Evolutionary conservation across 495 filamentous ascomycete genomes (phyloP), one percentile per base, ranked within the genome.

Genomic region (Xylaria sp.): DNA sequence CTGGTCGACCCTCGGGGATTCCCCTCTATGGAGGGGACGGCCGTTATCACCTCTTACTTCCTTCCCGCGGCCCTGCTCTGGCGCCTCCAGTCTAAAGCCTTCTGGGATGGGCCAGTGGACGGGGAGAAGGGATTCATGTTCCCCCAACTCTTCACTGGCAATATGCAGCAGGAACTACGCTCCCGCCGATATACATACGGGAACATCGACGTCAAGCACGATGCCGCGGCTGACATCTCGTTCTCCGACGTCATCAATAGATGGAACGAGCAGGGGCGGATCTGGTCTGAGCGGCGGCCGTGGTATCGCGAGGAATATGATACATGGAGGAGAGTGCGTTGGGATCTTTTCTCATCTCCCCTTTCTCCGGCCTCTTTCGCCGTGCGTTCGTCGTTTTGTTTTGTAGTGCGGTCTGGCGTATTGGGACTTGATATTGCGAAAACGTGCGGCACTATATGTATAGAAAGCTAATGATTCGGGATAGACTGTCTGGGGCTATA

Each of bases 1-100:
- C 14, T 12, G 17, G 0, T 65, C 17, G 17, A 33, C 5, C 0
- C 0, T 11, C 48, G 3, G 46, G 19, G n/a, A 1, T 0, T 14
- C 44, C 44, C 63, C 6, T n/a, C 24, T 1, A 24, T 50, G 44
- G 9, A 40, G 12, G 9, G 14, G 0, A 12, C 15, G 0, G 29
- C 31, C 12, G 29, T 7, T 3, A 52, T 66, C 17, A 19, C 21
- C 8, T 5, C 24, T 6, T 41, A 33, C 3, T 53, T 17, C 26
- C 11, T 66, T 9, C 63, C 63, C 3, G 29, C 63, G 12, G 48
- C 44, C 15, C 15, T 50, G 17, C 24, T 53, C n/a, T 66, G 63
- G 63, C 43, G 48, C 44, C 17, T 66, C 17, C 63, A 66, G 33
- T 66, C 63, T 29, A 66, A 52, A 29, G 31, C 24, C 15, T 66